These are phyloP conservation scores for Plectosphaerella sp. DNA, from an alignment of 2,329 filamentous ascomycete species.

Conservation along the genomic window DNA sequence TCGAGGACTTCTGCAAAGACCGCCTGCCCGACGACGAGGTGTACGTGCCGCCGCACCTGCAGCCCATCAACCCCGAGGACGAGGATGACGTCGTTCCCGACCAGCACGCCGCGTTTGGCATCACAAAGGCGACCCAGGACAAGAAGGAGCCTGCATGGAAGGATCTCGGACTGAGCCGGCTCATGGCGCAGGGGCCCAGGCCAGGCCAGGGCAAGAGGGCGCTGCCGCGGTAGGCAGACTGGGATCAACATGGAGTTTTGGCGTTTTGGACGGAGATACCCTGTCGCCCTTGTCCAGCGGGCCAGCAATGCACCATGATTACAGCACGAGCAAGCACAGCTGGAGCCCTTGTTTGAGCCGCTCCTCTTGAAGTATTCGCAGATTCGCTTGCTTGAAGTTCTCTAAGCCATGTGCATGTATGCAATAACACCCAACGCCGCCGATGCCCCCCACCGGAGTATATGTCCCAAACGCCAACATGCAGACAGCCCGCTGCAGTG, in stretches of 20 bases:
- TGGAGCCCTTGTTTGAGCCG: too few relatives aligned
- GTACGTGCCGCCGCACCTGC: constrained; percentile 73
- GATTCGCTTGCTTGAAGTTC: too few relatives aligned
- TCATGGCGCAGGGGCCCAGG: constrained; percentile 61
- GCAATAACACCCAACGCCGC: too few relatives aligned
- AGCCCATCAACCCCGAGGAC: constrained; percentile 81
- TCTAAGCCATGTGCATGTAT: too few relatives aligned
- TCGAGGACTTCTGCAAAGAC: constrained; percentile 70
- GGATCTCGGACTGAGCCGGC: constrained; percentile 66
- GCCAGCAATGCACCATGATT: not conserved
- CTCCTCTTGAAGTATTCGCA: too few relatives aligned
- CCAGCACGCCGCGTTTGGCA: constrained; percentile 83
- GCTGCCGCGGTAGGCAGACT: constrained; percentile 9
- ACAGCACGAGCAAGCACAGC: too few relatives aligned
- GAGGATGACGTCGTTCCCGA: constrained; percentile 86
- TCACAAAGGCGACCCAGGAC: constrained; percentile 73
- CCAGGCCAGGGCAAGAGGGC: constrained; percentile 10
- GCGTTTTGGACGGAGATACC: too few relatives aligned
- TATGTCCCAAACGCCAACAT: not conserved
- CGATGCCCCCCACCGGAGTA: not conserved
- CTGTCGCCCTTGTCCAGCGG: not conserved
- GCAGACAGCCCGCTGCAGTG: too few relatives aligned
- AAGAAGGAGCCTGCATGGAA: constrained; percentile 71
- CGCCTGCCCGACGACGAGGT: constrained; percentile 73
- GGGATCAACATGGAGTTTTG: too few relatives aligned